Percentiles rank a stretch among this genome's conserved stretches.
Conservation (phyloP, 257 asterid genomes). For the Catharanthus roseus region DNA sequence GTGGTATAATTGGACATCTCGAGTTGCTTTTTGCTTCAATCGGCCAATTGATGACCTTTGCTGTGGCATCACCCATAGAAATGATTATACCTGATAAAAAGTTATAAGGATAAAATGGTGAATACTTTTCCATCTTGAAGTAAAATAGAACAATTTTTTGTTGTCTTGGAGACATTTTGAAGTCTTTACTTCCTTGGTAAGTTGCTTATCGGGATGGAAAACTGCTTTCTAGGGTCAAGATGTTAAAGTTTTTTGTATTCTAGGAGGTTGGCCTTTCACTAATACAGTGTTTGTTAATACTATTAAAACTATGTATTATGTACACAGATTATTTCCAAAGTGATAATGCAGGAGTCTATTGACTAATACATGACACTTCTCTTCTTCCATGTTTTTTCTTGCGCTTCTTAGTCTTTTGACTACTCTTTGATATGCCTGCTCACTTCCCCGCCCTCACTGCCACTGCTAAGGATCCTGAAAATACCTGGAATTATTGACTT, state of each 20-base stretch:
- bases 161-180: not conserved
- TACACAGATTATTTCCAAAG: not conserved
- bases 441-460: not conserved
- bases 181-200: not conserved
- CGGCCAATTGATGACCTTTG: not conserved
- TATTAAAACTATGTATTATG: not conserved
- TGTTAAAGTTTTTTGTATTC: not conserved
- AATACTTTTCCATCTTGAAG: not conserved
- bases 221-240: not conserved
- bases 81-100: conserved; percentile 1
- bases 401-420: no score
- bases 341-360: no score
- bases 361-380: no score
- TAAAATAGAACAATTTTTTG: not conserved
- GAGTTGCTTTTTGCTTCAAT: not conserved
- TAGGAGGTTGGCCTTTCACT: not conserved
- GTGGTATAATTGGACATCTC: not conserved
- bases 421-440: no score
- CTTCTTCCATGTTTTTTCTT: no score
- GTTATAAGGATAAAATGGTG: not conserved
- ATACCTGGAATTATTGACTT: not conserved
- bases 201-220: not conserved
- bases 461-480: not conserved
- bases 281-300: not conserved
- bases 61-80: not conserved